phyloP scores from a whole-genome alignment of 2,329 filamentous ascomycete genomes.

The Clarireedia homoeocarpa region DNA sequence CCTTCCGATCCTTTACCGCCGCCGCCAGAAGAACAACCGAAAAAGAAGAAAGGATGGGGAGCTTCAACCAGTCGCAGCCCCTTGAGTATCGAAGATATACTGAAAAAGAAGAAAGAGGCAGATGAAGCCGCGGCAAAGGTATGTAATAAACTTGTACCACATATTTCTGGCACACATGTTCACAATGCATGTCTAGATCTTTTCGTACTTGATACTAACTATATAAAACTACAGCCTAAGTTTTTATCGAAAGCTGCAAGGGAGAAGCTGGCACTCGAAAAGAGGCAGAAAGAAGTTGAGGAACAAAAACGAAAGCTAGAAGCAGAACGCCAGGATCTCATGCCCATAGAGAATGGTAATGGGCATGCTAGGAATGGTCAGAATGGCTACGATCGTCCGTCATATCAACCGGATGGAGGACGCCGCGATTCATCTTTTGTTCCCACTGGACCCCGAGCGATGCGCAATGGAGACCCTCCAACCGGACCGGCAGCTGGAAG shows the following conservation, averaged over 20 bases:
- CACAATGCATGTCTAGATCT: constrained; percentile 24
- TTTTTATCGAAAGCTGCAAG: constrained; percentile 79
- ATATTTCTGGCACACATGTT: constrained; percentile 22
- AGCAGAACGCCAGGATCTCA: constrained; percentile 22
- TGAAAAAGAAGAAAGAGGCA: constrained; percentile 78
- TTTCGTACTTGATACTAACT: constrained; percentile 19
- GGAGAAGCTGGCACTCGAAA: constrained; percentile 72
- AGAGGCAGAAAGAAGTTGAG: constrained; percentile 63
- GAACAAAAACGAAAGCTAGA: constrained; percentile 45
- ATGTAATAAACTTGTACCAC: constrained; percentile 19
- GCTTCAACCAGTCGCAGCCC: constrained; percentile 37
- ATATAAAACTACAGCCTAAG: constrained; percentile 49
- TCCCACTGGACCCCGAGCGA: constrained; percentile 66
- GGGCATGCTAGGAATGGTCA: constrained; percentile 17
- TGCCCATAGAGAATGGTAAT: constrained; percentile 15
- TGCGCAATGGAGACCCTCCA: constrained; percentile 45
- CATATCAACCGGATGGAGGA: constrained; percentile 17
- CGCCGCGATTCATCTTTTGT: constrained; percentile 32
- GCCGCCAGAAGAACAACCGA: constrained; percentile 35
- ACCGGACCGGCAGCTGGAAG: constrained; percentile 35
- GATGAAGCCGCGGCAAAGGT: constrained; percentile 76
- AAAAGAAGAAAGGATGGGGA: constrained; percentile 48
- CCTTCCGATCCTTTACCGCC: constrained; percentile 33
- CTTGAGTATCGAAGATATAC: constrained; percentile 76
- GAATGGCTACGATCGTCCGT: constrained; percentile 16